Base-by-base conservation (phyloP, 2,329 filamentous ascomycete genomes). In the Colletotrichum lindemuthianum region DNA sequence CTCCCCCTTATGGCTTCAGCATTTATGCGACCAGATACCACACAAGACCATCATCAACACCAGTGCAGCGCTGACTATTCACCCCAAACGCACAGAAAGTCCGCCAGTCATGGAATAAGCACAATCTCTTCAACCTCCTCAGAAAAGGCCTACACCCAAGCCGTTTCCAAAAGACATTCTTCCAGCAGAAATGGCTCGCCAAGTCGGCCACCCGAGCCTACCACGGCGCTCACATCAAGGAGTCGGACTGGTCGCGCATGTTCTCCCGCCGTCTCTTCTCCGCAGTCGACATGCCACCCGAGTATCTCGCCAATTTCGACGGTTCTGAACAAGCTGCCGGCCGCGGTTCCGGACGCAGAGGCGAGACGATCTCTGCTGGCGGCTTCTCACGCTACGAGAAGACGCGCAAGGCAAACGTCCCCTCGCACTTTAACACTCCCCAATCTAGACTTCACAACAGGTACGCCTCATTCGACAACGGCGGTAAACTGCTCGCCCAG, bases 121-220 rank as follows among this genome's bases (percentile, higher is more conserved):
- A 93, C 84, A 97, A 97, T 76, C 85, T 99, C 68, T 99, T 92
- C 87, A 97, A 97, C 80, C 81, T 99, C 69, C 81, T 83, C 54
- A 85, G 86, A 70, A 73, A 86, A 39, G 78, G 72, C 47, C 73
- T 77, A 2, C 86, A 84, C 15, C 74, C 71, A 13, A 78, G 81
- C 63, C 73, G 69, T 16, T 72, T 75, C 13, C 70, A 70, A 54
- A 78, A 81, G 67, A 97, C 94, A 48, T 96, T 96, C 81, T 99
- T 97, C 86, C 95, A 98, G 84, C 95, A 98, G 80, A 99, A 99
- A 90, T 99, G 95, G 95, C 79, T 81, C 2, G 92, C 95, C 72
- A 99, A 99, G 80, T 88, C 93, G 24, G 77, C 89, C 69, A 88
- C 92, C 45, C 90, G 96, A 70, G 89, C 86, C 68, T 99, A 98